Percentiles rank a stretch among this genome's conserved stretches.
phyloP scores from a whole-genome alignment of 2,329 filamentous ascomycete genomes.

The Arthrobotrys sinensis region DNA sequence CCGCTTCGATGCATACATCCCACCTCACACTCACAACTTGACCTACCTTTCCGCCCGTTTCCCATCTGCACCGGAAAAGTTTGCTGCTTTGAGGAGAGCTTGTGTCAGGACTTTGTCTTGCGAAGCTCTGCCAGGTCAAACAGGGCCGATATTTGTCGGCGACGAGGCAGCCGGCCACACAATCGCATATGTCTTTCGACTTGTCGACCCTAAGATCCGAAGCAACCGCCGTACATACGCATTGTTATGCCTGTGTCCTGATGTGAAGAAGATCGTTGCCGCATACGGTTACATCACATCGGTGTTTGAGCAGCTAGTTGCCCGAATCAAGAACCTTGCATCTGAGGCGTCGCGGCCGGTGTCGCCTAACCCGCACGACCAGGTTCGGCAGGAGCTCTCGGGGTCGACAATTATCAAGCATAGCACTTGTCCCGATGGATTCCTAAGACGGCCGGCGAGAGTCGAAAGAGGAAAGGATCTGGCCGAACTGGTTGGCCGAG shows the following conservation, averaged over 20 bases:
- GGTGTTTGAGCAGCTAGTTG: conserved; percentile 76
- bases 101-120: conserved; percentile 78
- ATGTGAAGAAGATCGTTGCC: conserved; percentile 77
- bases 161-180: conserved; percentile 78
- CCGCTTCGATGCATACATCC: conserved; percentile 61
- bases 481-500: conserved; percentile 77
- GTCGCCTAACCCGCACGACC: conserved; percentile 65
- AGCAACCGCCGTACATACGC: conserved; percentile 80
- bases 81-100: conserved; percentile 77
- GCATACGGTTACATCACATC: conserved; percentile 76
- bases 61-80: conserved; percentile 75
- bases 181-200: conserved; percentile 79
- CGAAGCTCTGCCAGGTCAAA: conserved; percentile 76
- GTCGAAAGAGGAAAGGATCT: conserved; percentile 75
- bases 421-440: conserved; percentile 69
- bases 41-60: conserved; percentile 80
- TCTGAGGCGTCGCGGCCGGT: conserved; percentile 69
- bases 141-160: conserved; percentile 79
- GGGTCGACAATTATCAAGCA: conserved; percentile 74
- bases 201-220: conserved; percentile 77
- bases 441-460: conserved; percentile 74
- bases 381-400: conserved; percentile 68
- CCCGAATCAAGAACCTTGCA: conserved; percentile 77
- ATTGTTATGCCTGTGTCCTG: conserved; percentile 77
- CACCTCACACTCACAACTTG: conserved; percentile 76